A percentile compares a stretch with the other conserved stretches of the same genome.
phyloP scores from a whole-genome alignment of 2,329 filamentous ascomycete genomes.

The Aspergillus phoenicis region DNA sequence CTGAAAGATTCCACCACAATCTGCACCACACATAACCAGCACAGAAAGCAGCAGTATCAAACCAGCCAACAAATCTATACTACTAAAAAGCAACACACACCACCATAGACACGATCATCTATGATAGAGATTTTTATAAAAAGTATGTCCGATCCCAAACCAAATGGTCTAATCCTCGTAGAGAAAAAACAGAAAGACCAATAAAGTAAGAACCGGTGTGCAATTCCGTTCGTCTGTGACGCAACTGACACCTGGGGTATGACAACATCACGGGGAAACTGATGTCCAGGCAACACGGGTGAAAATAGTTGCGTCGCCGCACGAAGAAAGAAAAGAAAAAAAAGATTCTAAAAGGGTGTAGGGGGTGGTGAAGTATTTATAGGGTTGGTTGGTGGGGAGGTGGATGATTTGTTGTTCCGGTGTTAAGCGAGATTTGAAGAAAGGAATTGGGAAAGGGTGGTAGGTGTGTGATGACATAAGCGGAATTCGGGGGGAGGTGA shows the following conservation, averaged over 20 bases:
- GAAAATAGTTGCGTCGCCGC: constrained; percentile 75
- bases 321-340: constrained; percentile 68
- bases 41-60: background rate
- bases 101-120: background rate
- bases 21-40: background rate
- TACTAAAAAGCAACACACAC: background rate
- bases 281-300: constrained; percentile 79
- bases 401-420: constrained; percentile 17
- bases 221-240: constrained; percentile 81
- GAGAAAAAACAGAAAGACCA: constrained; percentile 47
- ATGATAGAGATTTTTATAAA: constrained; percentile 12
- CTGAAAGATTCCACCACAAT: background rate
- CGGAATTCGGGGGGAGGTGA: constrained; percentile 5
- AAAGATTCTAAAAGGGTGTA: constrained; percentile 29
- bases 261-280: constrained; percentile 51
- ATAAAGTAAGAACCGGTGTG: constrained; percentile 62
- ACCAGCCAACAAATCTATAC: background rate
- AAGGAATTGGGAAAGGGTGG: background rate
- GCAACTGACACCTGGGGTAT: constrained; percentile 70
- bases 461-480: background rate
- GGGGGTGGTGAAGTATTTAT: constrained; percentile 27
- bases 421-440: background rate
- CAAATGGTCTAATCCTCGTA: constrained; percentile 49
- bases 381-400: constrained; percentile 17
- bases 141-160: constrained; percentile 60